A percentile compares a stretch with the other conserved stretches of the same genome.
Conservation (phyloP, 805 yeast species). For the Sugiyamaella smithiae region DNA sequence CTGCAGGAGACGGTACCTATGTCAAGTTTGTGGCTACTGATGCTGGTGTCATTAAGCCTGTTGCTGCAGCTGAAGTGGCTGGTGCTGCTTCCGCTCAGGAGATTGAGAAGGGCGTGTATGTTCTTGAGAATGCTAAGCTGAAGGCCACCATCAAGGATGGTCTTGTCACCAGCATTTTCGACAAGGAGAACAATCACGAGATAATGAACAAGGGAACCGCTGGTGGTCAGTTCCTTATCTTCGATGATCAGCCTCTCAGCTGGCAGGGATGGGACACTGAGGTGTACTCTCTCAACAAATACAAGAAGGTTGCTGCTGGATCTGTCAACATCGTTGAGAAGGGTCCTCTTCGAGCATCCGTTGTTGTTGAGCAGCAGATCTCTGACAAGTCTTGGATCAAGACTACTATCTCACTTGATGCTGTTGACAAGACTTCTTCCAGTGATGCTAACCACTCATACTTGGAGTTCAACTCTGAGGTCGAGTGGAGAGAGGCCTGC, state of each 20-base stretch:
- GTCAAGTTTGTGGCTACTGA: slow-evolving; percentile 9
- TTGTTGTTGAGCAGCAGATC: slow-evolving; percentile 60
- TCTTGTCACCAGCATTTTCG: slow-evolving; percentile 59
- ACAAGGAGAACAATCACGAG: slow-evolving; percentile 54
- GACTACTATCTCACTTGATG: slow-evolving; percentile 68
- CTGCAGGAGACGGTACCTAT: slow-evolving; percentile 14
- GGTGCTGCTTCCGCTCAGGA: slow-evolving; percentile 43
- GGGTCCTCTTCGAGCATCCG: slow-evolving; percentile 60
- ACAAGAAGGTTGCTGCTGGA: slow-evolving; percentile 43
- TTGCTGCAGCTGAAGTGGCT: slow-evolving; percentile 8
- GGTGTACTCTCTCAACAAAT: slow-evolving; percentile 75
- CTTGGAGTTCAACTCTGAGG: slow-evolving; percentile 54
- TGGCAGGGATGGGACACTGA: slow-evolving; percentile 99
- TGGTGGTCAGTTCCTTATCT: slow-evolving; percentile 76
- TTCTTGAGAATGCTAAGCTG: slow-evolving; percentile 60
- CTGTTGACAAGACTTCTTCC: slow-evolving; percentile 28
- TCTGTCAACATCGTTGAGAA: slow-evolving; percentile 42
- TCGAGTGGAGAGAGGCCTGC: slow-evolving; percentile 83
- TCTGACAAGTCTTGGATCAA: slow-evolving; percentile 56
- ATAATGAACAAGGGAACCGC: slow-evolving; percentile 68
- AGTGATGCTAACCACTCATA: slow-evolving; percentile 21
- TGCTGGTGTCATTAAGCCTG: slow-evolving; percentile 12
- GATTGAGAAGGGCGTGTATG: slow-evolving; percentile 41
- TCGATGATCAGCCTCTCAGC: slow-evolving; percentile 85
- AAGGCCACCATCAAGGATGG: slow-evolving; percentile 61